phyloP scores from a whole-genome alignment of 768 basidiomycete genomes.

The Suillus discolor region DNA sequence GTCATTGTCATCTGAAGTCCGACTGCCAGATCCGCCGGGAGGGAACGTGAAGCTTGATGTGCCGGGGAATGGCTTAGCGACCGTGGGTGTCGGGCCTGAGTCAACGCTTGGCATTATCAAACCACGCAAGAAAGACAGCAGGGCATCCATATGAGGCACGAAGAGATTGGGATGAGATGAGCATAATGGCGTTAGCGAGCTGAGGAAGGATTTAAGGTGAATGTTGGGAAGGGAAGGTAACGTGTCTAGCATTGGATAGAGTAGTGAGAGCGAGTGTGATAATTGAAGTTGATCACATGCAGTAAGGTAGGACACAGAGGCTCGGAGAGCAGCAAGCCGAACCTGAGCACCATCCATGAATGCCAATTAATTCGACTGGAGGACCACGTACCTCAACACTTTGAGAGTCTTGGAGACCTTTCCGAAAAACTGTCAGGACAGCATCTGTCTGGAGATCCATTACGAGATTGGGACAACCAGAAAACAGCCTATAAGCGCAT shows the following conservation, averaged over 20 bases:
- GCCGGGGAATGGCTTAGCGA: constrained; percentile 45
- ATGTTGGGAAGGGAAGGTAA: constrained; percentile 58
- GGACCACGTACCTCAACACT: constrained; percentile 54
- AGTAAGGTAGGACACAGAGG: constrained; percentile 68
- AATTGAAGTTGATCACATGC: constrained; percentile 63
- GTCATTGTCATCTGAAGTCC: constrained; percentile 32
- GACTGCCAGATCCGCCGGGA: constrained; percentile 33
- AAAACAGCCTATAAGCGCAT: constrained; percentile 71
- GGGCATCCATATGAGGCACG: constrained; percentile 63
- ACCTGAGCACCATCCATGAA: constrained; percentile 45
- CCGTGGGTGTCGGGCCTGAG: constrained; percentile 55
- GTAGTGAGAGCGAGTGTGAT: constrained; percentile 57
- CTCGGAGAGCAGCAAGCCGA: constrained; percentile 70
- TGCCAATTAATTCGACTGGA: constrained; percentile 4
- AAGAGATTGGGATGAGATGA: constrained; percentile 72
- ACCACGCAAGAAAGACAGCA: constrained; percentile 71
- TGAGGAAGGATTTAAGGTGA: constrained; percentile 66
- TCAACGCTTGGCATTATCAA: constrained; percentile 69
- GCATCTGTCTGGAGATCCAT: constrained; percentile 76
- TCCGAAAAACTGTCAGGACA: constrained; percentile 65
- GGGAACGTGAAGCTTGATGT: constrained; percentile 43
- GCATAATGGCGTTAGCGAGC: constrained; percentile 71
- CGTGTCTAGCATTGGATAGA: constrained; percentile 76
- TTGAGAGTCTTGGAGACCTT: constrained; percentile 66
- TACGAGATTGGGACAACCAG: constrained; percentile 73